These are phyloP conservation scores for Lomentospora prolificans DNA, from an alignment of 2,329 filamentous ascomycete species.

Conservation along the genomic window DNA sequence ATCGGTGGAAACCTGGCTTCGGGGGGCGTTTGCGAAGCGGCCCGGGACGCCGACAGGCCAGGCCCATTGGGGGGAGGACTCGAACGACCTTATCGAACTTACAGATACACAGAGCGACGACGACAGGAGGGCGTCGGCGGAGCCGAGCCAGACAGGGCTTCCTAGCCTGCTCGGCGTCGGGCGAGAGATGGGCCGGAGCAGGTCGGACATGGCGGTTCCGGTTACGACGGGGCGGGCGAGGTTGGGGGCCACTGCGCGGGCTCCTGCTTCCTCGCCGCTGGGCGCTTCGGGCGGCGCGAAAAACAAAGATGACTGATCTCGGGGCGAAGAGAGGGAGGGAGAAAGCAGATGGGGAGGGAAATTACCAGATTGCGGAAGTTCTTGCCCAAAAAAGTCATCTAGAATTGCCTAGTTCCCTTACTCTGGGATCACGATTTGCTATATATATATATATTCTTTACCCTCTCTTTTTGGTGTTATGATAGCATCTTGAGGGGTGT, in stretches of 20 bases:
- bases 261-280: neutral
- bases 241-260: neutral
- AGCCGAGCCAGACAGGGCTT: neutral
- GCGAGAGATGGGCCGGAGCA: neutral
- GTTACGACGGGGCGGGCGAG: neutral
- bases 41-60: conserved; percentile 38
- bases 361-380: too few species aligned
- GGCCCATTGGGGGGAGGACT: conserved; percentile 24
- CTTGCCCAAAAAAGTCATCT: too few species aligned
- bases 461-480: too few species aligned
- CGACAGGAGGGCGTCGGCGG: conserved; percentile 23
- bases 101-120: conserved; percentile 52
- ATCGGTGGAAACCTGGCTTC: conserved; percentile 81
- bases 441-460: too few species aligned
- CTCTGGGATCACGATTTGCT: too few species aligned
- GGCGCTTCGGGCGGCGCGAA: neutral
- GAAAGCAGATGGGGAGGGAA: too few species aligned
- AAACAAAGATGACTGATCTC: conserved; percentile 7
- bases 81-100: conserved; percentile 63
- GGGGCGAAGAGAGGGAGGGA: too few species aligned
- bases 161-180: neutral
- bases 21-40: conserved; percentile 64
- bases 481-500: too few species aligned
- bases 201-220: neutral
- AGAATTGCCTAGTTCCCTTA: too few species aligned